Conservation (phyloP, 2,329 filamentous ascomycete genomes). For the Penicillium vulpinum region DNA sequence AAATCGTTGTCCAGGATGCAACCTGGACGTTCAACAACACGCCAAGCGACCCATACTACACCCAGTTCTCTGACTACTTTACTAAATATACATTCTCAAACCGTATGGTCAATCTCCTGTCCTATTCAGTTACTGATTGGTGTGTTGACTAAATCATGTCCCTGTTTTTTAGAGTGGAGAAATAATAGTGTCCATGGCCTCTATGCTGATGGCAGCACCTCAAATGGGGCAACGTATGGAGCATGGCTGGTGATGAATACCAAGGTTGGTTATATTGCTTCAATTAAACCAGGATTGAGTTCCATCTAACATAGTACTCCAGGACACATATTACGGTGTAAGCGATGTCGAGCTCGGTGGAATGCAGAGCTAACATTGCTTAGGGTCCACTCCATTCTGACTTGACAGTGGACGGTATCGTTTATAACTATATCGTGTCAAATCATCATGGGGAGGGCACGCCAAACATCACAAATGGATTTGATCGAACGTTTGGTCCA, state of each 20-base stretch:
- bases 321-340: conserved; percentile 35
- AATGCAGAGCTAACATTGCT: not conserved
- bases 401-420: conserved; percentile 63
- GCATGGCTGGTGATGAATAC: conserved; percentile 67
- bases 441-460: conserved; percentile 65
- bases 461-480: conserved; percentile 64
- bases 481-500: conserved; percentile 66
- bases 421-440: conserved; percentile 65
- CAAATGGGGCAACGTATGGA: conserved; percentile 55
- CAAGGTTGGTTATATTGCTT: conserved; percentile 55
- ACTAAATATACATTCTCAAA: conserved; percentile 66
- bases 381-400: conserved; percentile 62
- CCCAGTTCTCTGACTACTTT: conserved; percentile 61
- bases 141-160: not conserved
- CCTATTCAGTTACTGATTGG: not conserved
- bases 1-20: conserved; percentile 62
- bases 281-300: not conserved
- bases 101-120: conserved; percentile 23
- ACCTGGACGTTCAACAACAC: conserved; percentile 62
- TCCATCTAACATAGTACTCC: not conserved
- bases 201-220: conserved; percentile 55
- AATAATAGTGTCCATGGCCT: conserved; percentile 59
- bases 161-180: conserved; percentile 46
- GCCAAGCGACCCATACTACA: conserved; percentile 56
- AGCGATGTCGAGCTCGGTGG: not conserved